Base-by-base conservation (phyloP, 2,329 filamentous ascomycete species). In the Juglanconis juglandina region DNA sequence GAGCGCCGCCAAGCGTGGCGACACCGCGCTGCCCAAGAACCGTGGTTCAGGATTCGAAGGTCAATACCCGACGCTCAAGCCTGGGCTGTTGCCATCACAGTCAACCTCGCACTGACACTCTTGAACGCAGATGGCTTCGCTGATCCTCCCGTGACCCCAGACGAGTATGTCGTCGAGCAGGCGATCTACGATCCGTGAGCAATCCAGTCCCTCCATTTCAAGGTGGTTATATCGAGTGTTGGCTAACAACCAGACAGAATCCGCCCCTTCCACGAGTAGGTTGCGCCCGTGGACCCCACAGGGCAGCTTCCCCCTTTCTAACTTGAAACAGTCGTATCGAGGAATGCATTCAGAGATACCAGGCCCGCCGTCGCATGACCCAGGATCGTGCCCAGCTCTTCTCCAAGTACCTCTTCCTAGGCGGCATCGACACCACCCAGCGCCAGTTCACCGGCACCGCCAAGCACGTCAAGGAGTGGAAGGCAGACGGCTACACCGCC, bases 321-420 rank as follows among this genome's bases (percentile, higher is more conserved):
- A 63, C 65, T 58, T 66, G 62, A 17, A 61, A 46, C 61, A 90
- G 89, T 59, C 91, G 95, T 51, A 91, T 98, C 46, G 88, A 97
- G 69, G 83, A 87, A 33, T 95, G 91, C 51, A 89, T 98, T 58
- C 87, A 92, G 66, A 88, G 92, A 13, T 99, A 88, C 75, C 86
- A 89, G 63, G 81, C 84, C 41, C 89, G 87, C 51, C 89, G 93
- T 37, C 92, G 90, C 65, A 83, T 96, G 61, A 84, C 89, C 61
- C 73, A 78, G 11, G 78, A 85, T 4, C 86, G 86, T 32, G 73
- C 79, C 4, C 77, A 81, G 17, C 76, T 92, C 39, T 95, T 99
- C 74, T 81, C 85, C 68, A 90, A 90, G 65, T 96, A 95, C 69
- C 83, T 98, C 60, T 81, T 85, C 41, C 88, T 94, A 49, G 95